Evolutionary conservation across 148 eudicot species (phyloP), one percentile per base, ranked within the genome.

Genomic region (Limonium bicolor): DNA sequence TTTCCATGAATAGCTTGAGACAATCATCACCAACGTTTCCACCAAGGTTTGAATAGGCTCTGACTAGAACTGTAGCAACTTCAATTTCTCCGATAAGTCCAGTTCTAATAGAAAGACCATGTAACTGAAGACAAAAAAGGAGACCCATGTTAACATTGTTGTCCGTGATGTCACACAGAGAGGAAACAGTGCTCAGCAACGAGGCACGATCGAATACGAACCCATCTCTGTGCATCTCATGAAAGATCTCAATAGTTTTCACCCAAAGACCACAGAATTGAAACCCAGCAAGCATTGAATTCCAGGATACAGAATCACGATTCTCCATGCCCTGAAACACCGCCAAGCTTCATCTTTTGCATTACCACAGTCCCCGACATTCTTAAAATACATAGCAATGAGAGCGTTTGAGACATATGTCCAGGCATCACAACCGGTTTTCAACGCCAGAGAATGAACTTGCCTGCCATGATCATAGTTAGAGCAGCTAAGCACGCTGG

Each of bases 221-320:
- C 14, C 56, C 66, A 50, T 60, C 64, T 27, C 41, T 28, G 37
- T 38, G 55, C 81, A 74, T 70, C 40, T 5, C 13, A 5, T 45
- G 29, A 40, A 74, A 70, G 24, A 70, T 25, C 12, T 2, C 23
- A 32, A 70, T 27, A 26, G 81, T 70, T 53, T 63, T 51, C 37
- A 27, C 48, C 41, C 62, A 53, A 13, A 51, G 27, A 29, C 64
- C 70, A 8, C 57, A 38, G 42, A 50, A 45, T 21, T 58, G 61
- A 53, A 69, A 64, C 36, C 66, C 72, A 18, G 62, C 61, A 53
- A 74, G 60, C 73, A 74, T 64, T 1, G 76, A 60, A 60, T 74
- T 74, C 56, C 67, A 74, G n/a, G 77, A 43, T 11, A 74, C 63
- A 24, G 70, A 50, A 50, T 67, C 67, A 2, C 61, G 56, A 16